phyloP scores from a whole-genome alignment of 106 monocot species.

The Hemerocallis citrina region DNA sequence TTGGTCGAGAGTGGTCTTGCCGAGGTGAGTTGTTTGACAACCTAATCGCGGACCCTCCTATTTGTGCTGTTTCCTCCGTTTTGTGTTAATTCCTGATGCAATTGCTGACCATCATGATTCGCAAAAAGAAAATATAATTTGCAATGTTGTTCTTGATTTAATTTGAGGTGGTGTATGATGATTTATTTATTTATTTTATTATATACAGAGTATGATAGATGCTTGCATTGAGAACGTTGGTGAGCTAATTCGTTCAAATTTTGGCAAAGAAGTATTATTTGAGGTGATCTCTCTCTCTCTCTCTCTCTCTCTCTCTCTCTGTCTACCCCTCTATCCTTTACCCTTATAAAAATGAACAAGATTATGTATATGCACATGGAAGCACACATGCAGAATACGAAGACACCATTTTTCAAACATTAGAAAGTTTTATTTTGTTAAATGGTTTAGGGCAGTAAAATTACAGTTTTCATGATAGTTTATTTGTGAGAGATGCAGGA shows the following conservation, averaged over 20 bases:
- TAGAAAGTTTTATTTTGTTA: too few relatives aligned
- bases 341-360: too few relatives aligned
- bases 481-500: too few relatives aligned
- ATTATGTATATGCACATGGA: background rate
- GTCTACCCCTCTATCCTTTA: too few relatives aligned
- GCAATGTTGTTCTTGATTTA: background rate
- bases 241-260: slow-evolving; percentile 68
- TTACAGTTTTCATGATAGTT: too few relatives aligned
- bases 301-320: background rate
- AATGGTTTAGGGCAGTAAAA: too few relatives aligned
- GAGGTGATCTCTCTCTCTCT: slow-evolving; percentile 38
- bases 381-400: too few relatives aligned
- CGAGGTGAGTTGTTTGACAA: slow-evolving; percentile 43
- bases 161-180: background rate
- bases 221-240: slow-evolving; percentile 45
- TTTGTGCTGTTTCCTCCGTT: background rate
- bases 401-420: too few relatives aligned
- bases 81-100: background rate
- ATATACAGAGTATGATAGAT: slow-evolving; percentile 52
- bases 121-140: background rate
- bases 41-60: background rate
- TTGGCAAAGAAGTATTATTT: slow-evolving; percentile 76
- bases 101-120: slow-evolving; percentile 4
- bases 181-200: background rate
- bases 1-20: slow-evolving; percentile 77